phyloP scores from a whole-genome alignment of 108 stramenopile genomes.

The Cyclotella atomus region DNA sequence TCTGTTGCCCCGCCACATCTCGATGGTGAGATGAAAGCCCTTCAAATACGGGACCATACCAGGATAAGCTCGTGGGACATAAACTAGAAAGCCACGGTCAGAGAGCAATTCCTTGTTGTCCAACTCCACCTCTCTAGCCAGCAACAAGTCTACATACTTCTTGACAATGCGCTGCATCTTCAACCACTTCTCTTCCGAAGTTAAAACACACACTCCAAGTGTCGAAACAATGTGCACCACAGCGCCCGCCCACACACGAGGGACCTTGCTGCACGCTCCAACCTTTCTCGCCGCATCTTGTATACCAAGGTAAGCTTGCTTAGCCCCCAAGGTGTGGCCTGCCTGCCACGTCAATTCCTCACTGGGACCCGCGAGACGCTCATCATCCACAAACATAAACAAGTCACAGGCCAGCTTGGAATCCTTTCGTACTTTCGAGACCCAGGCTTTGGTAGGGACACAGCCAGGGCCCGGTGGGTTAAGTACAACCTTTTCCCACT shows the following conservation, averaged over 20 bases:
- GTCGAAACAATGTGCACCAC: neutral
- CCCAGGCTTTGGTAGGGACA: slow-evolving; percentile 11
- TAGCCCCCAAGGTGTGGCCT: neutral
- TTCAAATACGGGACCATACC: neutral
- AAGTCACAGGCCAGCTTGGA: slow-evolving; percentile 34
- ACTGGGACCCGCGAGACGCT: slow-evolving; percentile 5
- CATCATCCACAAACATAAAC: slow-evolving; percentile 44
- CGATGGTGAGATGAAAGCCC: slow-evolving; percentile 1
- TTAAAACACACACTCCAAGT: slow-evolving; percentile 14
- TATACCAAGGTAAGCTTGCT: slow-evolving; percentile 26
- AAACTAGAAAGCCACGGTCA: slow-evolving; percentile 19
- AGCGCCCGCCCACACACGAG: slow-evolving; percentile 37
- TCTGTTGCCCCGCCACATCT: neutral
- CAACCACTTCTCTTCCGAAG: slow-evolving; percentile 38
- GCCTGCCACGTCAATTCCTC: slow-evolving; percentile 5
- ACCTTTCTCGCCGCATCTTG: slow-evolving; percentile 55
- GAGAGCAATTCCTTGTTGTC: slow-evolving; percentile 17
- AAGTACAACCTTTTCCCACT: neutral
- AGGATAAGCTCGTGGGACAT: neutral
- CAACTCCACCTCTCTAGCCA: neutral
- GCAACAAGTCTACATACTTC: neutral
- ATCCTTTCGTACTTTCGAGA: slow-evolving; percentile 1
- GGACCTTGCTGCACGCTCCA: neutral
- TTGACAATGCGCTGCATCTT: slow-evolving; percentile 5
- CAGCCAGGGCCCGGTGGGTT: neutral